A percentile compares a stretch with the other conserved stretches of the same genome.
Evolutionary conservation across 2,329 filamentous ascomycete genomes (phyloP).

Genomic region (Capronia americana): DNA sequence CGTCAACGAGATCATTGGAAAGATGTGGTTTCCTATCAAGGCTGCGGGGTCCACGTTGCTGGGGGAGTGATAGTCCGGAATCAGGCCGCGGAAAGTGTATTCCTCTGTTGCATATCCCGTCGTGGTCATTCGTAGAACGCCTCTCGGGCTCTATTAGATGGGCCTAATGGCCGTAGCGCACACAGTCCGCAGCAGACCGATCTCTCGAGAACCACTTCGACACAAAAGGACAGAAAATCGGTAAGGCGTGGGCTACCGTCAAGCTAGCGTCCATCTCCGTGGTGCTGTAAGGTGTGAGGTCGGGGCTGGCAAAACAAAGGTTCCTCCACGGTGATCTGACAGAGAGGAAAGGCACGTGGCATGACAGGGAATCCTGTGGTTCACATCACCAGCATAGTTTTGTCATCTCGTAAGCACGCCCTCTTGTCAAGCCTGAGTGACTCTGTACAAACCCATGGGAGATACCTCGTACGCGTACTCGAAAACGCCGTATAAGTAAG

Average conservation of each 20-base stretch:
- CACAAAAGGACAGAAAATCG: neutral
- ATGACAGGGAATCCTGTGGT: neutral
- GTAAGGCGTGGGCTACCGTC: neutral
- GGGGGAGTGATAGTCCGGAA: conserved; percentile 2
- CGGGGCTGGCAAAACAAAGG: neutral
- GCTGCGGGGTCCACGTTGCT: neutral
- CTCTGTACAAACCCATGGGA: neutral
- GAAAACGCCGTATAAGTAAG: neutral
- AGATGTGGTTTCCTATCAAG: neutral
- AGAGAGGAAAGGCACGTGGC: neutral
- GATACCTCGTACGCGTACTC: neutral
- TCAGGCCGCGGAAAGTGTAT: conserved; percentile 19
- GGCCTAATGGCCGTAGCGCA: conserved; percentile 11
- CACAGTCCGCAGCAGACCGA: neutral
- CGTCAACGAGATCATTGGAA: neutral
- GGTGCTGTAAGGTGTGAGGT: neutral
- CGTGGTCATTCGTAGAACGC: neutral
- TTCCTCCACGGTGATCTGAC: neutral
- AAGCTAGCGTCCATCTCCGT: conserved; percentile 9
- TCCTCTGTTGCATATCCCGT: neutral
- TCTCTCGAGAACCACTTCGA: neutral
- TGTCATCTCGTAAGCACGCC: neutral
- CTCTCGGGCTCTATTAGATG: conserved; percentile 5
- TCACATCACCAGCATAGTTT: neutral
- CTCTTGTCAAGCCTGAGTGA: neutral